These are phyloP conservation scores for Russula brevipes DNA, from an alignment of 768 basidiomycete genomes.

Conservation along the genomic window DNA sequence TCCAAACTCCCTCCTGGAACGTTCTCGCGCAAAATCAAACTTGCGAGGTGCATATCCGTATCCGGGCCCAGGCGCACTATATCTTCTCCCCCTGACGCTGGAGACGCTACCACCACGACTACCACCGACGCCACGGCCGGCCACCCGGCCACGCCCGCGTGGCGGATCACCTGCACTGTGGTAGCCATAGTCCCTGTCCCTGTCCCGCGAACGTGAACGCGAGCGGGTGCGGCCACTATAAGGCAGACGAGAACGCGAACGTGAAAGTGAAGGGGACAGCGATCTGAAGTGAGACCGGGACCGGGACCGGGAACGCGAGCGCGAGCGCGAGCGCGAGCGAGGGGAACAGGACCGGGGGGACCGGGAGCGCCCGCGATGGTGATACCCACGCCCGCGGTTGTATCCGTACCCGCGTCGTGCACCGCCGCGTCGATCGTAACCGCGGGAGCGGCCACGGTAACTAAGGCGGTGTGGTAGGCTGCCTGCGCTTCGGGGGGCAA, in stretches of 20 bases:
- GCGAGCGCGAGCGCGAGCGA: neutral
- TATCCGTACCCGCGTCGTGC: neutral
- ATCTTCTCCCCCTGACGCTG: neutral
- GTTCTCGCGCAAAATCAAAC: constrained; percentile 7
- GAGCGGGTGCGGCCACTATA: neutral
- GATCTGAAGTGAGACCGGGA: neutral
- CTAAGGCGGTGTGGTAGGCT: neutral
- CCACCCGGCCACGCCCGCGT: neutral
- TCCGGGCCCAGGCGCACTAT: neutral
- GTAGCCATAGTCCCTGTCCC: neutral
- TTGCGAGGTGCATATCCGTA: neutral
- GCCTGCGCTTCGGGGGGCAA: neutral
- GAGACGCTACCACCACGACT: too few relatives aligned
- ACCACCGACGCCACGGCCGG: neutral
- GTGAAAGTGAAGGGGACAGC: neutral
- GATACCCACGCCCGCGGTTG: neutral
- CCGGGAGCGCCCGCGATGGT: neutral
- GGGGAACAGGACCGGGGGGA: neutral
- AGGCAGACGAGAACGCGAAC: neutral
- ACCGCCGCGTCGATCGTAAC: neutral
- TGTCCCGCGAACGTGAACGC: constrained; percentile 6
- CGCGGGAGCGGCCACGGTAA: neutral
- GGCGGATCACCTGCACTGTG: neutral
- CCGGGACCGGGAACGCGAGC: neutral
- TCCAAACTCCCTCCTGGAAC: neutral